A percentile compares a stretch with the other conserved stretches of the same genome.
Conservation (phyloP, 306 rosid genomes). For the Sicyos baderoa region DNA sequence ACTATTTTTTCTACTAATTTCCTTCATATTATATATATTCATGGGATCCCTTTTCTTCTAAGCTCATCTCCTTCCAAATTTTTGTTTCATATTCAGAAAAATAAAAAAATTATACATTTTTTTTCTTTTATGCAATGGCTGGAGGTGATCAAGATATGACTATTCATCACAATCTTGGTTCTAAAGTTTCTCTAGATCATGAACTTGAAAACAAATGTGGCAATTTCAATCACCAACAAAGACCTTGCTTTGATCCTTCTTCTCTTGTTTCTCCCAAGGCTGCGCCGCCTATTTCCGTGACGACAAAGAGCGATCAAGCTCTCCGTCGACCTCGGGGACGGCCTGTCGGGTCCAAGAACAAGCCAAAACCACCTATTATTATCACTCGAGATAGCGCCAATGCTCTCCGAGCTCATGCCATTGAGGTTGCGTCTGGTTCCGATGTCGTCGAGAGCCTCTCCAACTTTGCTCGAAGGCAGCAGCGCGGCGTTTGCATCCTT, state of each 20-base stretch:
- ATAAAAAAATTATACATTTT: not conserved
- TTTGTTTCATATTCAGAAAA: not conserved
- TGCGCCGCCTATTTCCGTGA: conserved; percentile 4
- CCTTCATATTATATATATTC: not conserved
- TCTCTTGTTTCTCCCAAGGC: conserved; percentile 15
- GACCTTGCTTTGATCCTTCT: conserved; percentile 11
- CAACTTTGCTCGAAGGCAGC: conserved; percentile 71
- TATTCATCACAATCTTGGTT: not conserved
- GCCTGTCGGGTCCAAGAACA: conserved; percentile 89
- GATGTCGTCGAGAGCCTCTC: conserved; percentile 73
- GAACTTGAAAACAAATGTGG: conserved; percentile 3
- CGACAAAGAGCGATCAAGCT: conserved; percentile 30
- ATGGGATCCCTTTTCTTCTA: not conserved
- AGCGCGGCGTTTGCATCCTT: conserved; percentile 81
- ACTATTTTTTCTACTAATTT: conserved; percentile 16
- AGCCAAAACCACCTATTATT: conserved; percentile 88
- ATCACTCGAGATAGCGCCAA: conserved; percentile 93
- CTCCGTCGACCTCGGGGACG: conserved; percentile 71
- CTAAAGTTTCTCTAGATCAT: too few species aligned
- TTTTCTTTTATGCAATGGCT: not conserved
- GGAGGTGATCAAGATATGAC: conserved; percentile 19
- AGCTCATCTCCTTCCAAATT: too few species aligned
- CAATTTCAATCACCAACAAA: not conserved
- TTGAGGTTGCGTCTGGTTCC: conserved; percentile 77
- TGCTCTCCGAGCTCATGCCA: conserved; percentile 81